Conservation (phyloP, 768 basidiomycete genomes). For the Amanita muscaria region DNA sequence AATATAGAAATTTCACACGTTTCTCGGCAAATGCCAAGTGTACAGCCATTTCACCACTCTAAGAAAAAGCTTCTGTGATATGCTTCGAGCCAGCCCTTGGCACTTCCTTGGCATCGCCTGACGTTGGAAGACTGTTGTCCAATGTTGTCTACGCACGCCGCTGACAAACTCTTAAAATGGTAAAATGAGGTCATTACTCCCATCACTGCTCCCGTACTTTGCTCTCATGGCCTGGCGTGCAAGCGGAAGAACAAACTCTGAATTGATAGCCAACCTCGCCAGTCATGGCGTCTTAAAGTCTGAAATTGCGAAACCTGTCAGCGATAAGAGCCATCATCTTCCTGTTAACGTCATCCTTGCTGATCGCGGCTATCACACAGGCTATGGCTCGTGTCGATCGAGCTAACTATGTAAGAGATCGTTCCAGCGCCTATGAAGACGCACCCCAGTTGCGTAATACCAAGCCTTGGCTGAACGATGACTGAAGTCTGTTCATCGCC, state of each 20-base stretch:
- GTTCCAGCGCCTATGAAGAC: conserved; percentile 60
- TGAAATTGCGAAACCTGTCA: conserved; percentile 45
- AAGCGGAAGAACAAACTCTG: conserved; percentile 57
- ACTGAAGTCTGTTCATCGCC: neutral
- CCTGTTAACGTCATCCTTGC: neutral
- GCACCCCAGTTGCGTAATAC: conserved; percentile 54
- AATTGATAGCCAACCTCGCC: conserved; percentile 65
- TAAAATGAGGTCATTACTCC: neutral
- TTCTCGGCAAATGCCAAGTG: no score
- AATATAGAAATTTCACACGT: no score
- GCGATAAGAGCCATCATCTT: conserved; percentile 11
- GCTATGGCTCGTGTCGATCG: conserved; percentile 68
- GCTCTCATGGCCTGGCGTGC: conserved; percentile 74
- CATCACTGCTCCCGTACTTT: neutral
- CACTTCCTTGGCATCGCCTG: no score
- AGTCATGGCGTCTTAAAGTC: conserved; percentile 46
- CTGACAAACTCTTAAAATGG: neutral
- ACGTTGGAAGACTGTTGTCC: no score
- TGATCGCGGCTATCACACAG: conserved; percentile 21
- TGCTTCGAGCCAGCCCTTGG: no score
- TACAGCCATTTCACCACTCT: no score
- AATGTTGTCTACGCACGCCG: neutral
- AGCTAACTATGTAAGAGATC: conserved; percentile 51
- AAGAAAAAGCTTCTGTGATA: no score
- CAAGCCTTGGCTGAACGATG: neutral